Evolutionary conservation across 225 moss, liverwort and hornwort genomes (phyloP).

Genomic region (Polytrichum commune): DNA sequence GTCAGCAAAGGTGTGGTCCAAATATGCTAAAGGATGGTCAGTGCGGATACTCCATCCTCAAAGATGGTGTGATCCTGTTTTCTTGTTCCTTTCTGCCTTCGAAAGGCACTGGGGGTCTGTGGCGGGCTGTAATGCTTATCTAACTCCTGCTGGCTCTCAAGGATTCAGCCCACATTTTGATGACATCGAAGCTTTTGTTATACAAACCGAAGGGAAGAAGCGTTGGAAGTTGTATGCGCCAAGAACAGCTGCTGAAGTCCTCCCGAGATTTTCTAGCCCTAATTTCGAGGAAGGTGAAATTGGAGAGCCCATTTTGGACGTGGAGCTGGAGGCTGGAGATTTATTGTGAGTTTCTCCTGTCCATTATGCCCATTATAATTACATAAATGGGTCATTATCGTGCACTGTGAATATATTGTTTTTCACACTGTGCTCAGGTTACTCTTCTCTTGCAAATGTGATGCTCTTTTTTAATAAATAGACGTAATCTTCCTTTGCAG

Average conservation of each 20-base stretch:
- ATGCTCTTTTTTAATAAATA: too few species aligned
- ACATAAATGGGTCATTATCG: too few species aligned
- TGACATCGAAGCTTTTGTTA: slow-evolving; percentile 91
- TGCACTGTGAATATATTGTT: too few species aligned
- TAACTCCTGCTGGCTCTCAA: slow-evolving; percentile 85
- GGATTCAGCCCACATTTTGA: slow-evolving; percentile 97
- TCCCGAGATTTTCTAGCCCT: slow-evolving; percentile 76
- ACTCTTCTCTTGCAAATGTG: too few species aligned
- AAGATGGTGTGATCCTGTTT: slow-evolving; percentile 83
- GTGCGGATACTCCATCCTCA: slow-evolving; percentile 90
- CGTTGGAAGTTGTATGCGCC: slow-evolving; percentile 86
- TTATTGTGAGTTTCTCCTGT: slow-evolving; percentile 57
- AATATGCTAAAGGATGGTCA: slow-evolving; percentile 90
- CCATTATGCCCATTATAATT: too few species aligned
- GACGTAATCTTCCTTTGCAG: not conserved
- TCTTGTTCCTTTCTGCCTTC: slow-evolving; percentile 83
- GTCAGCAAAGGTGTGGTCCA: slow-evolving; percentile 73
- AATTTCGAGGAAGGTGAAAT: slow-evolving; percentile 79
- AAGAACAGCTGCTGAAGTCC: slow-evolving; percentile 52
- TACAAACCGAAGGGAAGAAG: slow-evolving; percentile 93
- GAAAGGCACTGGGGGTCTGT: slow-evolving; percentile 90
- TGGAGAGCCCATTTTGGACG: slow-evolving; percentile 84
- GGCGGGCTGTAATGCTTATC: slow-evolving; percentile 95
- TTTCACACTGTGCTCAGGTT: too few species aligned
- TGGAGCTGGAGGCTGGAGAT: slow-evolving; percentile 84